phyloP scores from a whole-genome alignment of 2,329 filamentous ascomycete genomes.

The Phaeophleospora eucalypticola region DNA sequence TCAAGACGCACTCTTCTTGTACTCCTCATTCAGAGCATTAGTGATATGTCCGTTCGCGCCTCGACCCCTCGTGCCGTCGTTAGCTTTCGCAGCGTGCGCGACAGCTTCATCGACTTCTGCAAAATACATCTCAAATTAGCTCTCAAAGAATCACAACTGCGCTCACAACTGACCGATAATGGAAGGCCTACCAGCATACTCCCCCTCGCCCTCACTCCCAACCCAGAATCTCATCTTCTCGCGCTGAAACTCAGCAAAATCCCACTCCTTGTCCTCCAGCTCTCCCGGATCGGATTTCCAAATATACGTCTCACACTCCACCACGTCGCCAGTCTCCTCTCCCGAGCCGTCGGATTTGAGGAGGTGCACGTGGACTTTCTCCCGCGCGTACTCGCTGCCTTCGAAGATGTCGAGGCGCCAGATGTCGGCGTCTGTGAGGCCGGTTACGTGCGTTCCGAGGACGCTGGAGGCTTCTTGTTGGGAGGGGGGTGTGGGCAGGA shows the following conservation, averaged over 20 bases:
- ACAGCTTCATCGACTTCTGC: slow-evolving; percentile 46
- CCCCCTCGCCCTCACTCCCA: slow-evolving; percentile 44
- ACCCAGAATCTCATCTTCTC: slow-evolving; percentile 67
- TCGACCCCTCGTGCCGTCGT: slow-evolving; percentile 45
- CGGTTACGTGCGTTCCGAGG: slow-evolving; percentile 70
- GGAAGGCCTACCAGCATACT: slow-evolving; percentile 40
- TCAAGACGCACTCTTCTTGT: slow-evolving; percentile 33
- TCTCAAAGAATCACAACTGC: no score
- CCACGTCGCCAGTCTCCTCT: not conserved
- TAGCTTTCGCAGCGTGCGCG: slow-evolving; percentile 24
- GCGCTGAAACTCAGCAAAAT: slow-evolving; percentile 75
- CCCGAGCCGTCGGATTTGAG: not conserved
- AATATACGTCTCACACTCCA: slow-evolving; percentile 40
- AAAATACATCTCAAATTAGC: slow-evolving; percentile 9
- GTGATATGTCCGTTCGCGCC: slow-evolving; percentile 40
- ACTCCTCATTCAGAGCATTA: slow-evolving; percentile 32
- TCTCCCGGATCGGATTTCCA: slow-evolving; percentile 43
- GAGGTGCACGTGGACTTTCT: slow-evolving; percentile 42
- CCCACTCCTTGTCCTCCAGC: slow-evolving; percentile 77
- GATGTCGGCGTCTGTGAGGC: slow-evolving; percentile 73
- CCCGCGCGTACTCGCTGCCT: slow-evolving; percentile 65
- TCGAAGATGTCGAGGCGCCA: slow-evolving; percentile 76
- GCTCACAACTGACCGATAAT: slow-evolving; percentile 25
- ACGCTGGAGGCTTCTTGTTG: slow-evolving; percentile 49
- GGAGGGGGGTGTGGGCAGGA: slow-evolving; percentile 46